phyloP scores from a whole-genome alignment of 2,329 filamentous ascomycete species.

The Colletotrichum orbiculare region DNA sequence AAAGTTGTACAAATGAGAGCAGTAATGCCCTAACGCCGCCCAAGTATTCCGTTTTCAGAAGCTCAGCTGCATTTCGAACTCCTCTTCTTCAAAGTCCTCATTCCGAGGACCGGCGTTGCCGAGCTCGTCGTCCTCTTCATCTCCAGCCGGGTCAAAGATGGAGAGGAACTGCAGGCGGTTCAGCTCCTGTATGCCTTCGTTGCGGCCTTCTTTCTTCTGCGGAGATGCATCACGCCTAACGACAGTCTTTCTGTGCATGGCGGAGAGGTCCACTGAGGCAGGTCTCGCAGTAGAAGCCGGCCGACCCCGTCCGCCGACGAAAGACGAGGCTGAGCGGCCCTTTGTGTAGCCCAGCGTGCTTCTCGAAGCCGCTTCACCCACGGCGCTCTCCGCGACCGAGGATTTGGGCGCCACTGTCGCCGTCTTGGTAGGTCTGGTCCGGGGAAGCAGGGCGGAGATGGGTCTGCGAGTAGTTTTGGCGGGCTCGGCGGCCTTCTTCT shows the following conservation, averaged over 20 bases:
- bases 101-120: slow-evolving; percentile 40
- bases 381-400: slow-evolving; percentile 66
- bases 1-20: slow-evolving; percentile 19
- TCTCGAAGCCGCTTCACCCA: slow-evolving; percentile 75
- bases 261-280: slow-evolving; percentile 11
- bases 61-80: slow-evolving; percentile 65
- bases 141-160: slow-evolving; percentile 65
- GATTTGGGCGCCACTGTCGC: slow-evolving; percentile 54
- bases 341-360: slow-evolving; percentile 89
- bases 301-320: slow-evolving; percentile 46
- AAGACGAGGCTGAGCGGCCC: slow-evolving; percentile 69
- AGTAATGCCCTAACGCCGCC: slow-evolving; percentile 30
- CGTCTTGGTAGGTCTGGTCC: slow-evolving; percentile 49
- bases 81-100: slow-evolving; percentile 62
- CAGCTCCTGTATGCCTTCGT: slow-evolving; percentile 47
- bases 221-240: slow-evolving; percentile 32
- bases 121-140: slow-evolving; percentile 55
- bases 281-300: slow-evolving; percentile 31
- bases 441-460: slow-evolving; percentile 45
- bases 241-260: slow-evolving; percentile 9
- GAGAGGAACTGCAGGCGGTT: slow-evolving; percentile 64
- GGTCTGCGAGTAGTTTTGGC: slow-evolving; percentile 41
- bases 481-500: slow-evolving; percentile 36
- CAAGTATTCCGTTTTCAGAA: slow-evolving; percentile 13
- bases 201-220: slow-evolving; percentile 24